Evolutionary conservation across 2,329 filamentous ascomycete species (phyloP).

Genomic region (Berkeleyomyces rouxiae): DNA sequence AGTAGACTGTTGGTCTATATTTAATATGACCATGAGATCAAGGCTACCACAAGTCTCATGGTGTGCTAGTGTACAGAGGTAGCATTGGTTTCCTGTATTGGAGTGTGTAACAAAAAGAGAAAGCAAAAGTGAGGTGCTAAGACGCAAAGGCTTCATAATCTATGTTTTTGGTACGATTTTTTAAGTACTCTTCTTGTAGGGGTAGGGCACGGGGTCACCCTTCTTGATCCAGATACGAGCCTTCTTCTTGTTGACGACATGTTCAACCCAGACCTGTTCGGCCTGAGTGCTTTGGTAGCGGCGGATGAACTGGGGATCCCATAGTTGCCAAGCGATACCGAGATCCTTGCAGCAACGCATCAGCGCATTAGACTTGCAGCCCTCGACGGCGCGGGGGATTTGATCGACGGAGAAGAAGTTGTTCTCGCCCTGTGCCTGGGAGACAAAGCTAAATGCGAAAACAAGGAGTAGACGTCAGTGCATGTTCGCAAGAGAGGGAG

Average conservation of each 20-base stretch:
- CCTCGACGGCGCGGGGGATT: slow-evolving; percentile 87
- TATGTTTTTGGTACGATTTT: not conserved
- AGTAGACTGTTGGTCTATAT: not conserved
- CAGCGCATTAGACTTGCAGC: slow-evolving; percentile 92
- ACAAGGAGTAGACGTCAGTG: not conserved
- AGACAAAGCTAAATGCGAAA: slow-evolving; percentile 51
- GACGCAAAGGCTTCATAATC: not conserved
- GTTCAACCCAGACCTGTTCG: slow-evolving; percentile 79
- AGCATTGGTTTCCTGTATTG: not conserved
- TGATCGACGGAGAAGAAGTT: slow-evolving; percentile 80
- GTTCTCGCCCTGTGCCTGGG: slow-evolving; percentile 85
- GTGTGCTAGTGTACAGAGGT: not conserved
- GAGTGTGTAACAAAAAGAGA: not conserved
- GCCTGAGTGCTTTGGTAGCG: slow-evolving; percentile 60
- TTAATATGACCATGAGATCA: not conserved
- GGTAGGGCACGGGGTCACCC: slow-evolving; percentile 48
- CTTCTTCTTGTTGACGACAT: slow-evolving; percentile 72
- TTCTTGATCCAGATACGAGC: slow-evolving; percentile 76
- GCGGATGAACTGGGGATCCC: slow-evolving; percentile 85
- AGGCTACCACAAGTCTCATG: not conserved
- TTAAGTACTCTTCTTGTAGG: slow-evolving; percentile 29
- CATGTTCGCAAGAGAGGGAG: not conserved
- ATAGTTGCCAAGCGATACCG: slow-evolving; percentile 84
- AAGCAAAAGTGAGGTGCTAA: not conserved
- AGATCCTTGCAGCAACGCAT: slow-evolving; percentile 98